Percentiles rank a stretch among this genome's conserved stretches.
These are phyloP conservation scores for Globisporangium yorkense DNA, from an alignment of 352 stramenopile genomes.

Conservation along the genomic window DNA sequence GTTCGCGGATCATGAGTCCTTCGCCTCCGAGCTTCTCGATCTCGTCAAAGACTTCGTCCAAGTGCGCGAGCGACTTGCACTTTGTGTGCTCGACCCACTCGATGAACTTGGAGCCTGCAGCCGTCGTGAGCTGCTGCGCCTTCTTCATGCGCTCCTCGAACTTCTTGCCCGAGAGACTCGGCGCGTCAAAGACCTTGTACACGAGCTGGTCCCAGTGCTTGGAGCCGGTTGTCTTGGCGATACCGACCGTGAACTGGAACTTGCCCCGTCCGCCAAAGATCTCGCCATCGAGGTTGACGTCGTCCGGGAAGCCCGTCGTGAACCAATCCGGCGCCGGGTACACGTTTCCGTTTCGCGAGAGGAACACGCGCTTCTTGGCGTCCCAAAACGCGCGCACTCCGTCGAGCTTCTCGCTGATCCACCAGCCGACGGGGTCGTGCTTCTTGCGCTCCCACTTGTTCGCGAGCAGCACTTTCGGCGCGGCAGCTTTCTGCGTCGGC, in stretches of 20 bases:
- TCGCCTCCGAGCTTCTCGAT: conserved; percentile 59
- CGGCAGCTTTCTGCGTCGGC: conserved; percentile 20
- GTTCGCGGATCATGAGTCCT: conserved; percentile 69
- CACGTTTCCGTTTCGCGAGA: conserved; percentile 56
- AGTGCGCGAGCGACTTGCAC: conserved; percentile 38
- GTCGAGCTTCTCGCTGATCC: conserved; percentile 77
- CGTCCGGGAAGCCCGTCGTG: conserved; percentile 37
- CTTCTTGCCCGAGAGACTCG: conserved; percentile 29
- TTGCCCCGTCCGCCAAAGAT: conserved; percentile 52
- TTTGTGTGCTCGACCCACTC: conserved; percentile 59
- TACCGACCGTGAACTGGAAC: conserved; percentile 65
- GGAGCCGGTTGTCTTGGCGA: conserved; percentile 50
- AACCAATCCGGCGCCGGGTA: conserved; percentile 64
- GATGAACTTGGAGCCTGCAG: conserved; percentile 31
- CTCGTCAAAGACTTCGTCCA: conserved; percentile 46
- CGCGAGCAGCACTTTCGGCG: conserved; percentile 46
- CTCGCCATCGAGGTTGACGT: conserved; percentile 67
- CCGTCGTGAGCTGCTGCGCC: conserved; percentile 20
- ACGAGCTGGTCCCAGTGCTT: conserved; percentile 51
- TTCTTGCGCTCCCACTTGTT: conserved; percentile 68
- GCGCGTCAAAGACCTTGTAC: conserved; percentile 69
- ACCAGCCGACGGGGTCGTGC: conserved; percentile 51
- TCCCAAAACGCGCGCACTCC: conserved; percentile 66
- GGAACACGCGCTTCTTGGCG: conserved; percentile 39
- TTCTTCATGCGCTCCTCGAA: conserved; percentile 57